Conservation (phyloP, 768 basidiomycete genomes). For the Tremella mesenterica region DNA sequence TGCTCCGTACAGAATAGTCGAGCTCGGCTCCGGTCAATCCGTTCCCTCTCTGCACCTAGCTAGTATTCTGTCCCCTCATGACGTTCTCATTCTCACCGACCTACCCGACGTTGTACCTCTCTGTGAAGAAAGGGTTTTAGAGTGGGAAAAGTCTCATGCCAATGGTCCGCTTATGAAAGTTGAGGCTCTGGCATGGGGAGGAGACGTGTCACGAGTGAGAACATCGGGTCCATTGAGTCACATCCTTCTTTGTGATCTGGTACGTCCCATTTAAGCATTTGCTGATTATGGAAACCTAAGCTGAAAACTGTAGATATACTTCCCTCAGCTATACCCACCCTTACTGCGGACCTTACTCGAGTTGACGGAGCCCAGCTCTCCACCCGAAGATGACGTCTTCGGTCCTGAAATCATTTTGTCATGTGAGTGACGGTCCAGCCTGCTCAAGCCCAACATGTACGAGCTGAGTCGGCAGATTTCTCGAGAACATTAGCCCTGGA, state of each 20-base stretch:
- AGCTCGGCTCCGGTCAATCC: slow-evolving; percentile 66
- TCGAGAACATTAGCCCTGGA: slow-evolving; percentile 34
- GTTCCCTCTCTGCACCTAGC: slow-evolving; percentile 54
- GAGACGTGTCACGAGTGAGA: slow-evolving; percentile 45
- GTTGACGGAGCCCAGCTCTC: slow-evolving; percentile 52
- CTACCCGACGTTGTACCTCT: slow-evolving; percentile 62
- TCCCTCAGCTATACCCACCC: slow-evolving; percentile 69
- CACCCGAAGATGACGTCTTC: slow-evolving; percentile 7
- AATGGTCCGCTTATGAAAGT: slow-evolving; percentile 46
- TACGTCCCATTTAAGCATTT: slow-evolving; percentile 45
- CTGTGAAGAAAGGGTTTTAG: slow-evolving; percentile 47
- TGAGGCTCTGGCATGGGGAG: slow-evolving; percentile 65
- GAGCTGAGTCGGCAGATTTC: slow-evolving; percentile 26
- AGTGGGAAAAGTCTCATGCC: slow-evolving; percentile 1
- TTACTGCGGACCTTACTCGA: slow-evolving; percentile 66
- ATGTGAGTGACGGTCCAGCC: slow-evolving; percentile 42
- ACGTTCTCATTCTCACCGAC: slow-evolving; percentile 56
- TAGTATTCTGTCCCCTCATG: slow-evolving; percentile 44
- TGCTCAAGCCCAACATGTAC: not conserved
- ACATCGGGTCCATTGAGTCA: slow-evolving; percentile 47
- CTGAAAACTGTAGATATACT: slow-evolving; percentile 73
- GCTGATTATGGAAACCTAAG: slow-evolving; percentile 12
- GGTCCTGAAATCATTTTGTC: slow-evolving; percentile 55
- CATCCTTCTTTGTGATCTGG: slow-evolving; percentile 75
- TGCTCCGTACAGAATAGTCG: slow-evolving; percentile 48